These are phyloP conservation scores for Uronychia setigera DNA, from an alignment of 73 alveolate species.

Conservation along the genomic window DNA sequence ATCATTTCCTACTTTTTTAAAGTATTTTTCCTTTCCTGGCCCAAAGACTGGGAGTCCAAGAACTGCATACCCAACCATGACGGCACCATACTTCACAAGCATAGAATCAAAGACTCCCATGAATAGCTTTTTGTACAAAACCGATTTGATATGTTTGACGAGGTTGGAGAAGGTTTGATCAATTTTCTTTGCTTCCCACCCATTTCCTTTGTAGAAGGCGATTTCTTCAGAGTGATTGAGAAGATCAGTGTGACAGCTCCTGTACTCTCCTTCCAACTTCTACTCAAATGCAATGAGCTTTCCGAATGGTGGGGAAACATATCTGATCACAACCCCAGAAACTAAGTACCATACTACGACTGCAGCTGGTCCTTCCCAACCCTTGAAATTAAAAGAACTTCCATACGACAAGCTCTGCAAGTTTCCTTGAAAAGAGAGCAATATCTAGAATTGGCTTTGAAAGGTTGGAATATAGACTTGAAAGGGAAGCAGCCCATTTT, in stretches of 20 bases:
- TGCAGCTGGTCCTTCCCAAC: conserved; percentile 85
- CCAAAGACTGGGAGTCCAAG: conserved; percentile 97
- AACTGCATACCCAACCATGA: conserved; percentile 89
- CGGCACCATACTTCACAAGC: conserved; percentile 96
- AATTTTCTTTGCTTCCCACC: conserved; percentile 84
- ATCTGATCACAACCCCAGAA: conserved; percentile 79
- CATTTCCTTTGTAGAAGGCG: conserved; percentile 88
- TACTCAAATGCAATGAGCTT: conserved; percentile 84
- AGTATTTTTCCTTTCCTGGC: conserved; percentile 68
- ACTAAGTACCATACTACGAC: conserved; percentile 86
- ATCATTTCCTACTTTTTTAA: conserved; percentile 68
- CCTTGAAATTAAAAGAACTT: background rate
- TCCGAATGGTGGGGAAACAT: conserved; percentile 92
- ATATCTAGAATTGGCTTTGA: conserved; percentile 92
- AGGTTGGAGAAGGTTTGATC: conserved; percentile 64
- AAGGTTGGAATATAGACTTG: conserved; percentile 78
- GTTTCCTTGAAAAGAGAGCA: conserved; percentile 83
- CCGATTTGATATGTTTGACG: conserved; percentile 65
- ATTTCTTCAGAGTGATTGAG: conserved; percentile 89
- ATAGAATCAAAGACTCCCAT: conserved; percentile 94
- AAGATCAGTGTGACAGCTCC: conserved; percentile 86
- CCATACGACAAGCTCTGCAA: conserved; percentile 88
- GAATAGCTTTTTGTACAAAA: conserved; percentile 70
- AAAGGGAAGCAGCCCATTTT: conserved; percentile 85
- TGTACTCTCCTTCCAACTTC: conserved; percentile 89